Evolutionary conservation across 257 asterid species (phyloP), one percentile per base, ranked within the genome.

Genomic region (Rauvolfia tetraphylla): DNA sequence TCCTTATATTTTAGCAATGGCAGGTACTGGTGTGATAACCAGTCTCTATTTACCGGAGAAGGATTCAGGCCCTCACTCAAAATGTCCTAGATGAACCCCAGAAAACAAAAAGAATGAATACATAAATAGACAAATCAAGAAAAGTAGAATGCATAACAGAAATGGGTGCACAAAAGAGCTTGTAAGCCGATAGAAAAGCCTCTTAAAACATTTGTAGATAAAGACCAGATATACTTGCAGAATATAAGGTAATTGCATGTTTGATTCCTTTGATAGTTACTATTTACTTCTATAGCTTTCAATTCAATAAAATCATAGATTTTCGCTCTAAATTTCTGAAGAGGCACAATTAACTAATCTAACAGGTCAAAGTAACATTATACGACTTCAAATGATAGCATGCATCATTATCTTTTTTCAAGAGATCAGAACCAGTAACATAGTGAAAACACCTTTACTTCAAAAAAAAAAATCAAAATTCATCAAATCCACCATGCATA

Each of bases 1-100:
- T 78, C 74, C 84, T 73, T 81, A 80, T 81, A 70, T 53, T 74
- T 80, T 73, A 83, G 72, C 87, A 90, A 83, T 23, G 92, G 95
- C 72, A 76, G 66, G 79, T 87, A 79, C 42, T 83, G 82, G 76
- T 83, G 90, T 34, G 87, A 80, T 83, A 83, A 84, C 76, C 70
- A 77, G 73, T 81, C 87, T 65, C 80, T 67, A 27, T 79, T 41
- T 75, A 79, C 79, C 38, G 82, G 80, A 69, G 87, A 80, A 83
- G 77, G 72, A 62, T 62, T 85, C 74, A 15, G 80, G 76, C 86
- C 78, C 82, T 82, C 86, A 83, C 75, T 71, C 56, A 44, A 58
- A 61, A 78, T 58, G 51, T 73, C 79, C n/a, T 79, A 76, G 63
- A 76, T 27, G 20, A 57, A 68, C 71, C 34, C 61, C 68, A 57